Base-by-base conservation (phyloP, 306 rosid species). In the Hippophae rhamnoides region DNA sequence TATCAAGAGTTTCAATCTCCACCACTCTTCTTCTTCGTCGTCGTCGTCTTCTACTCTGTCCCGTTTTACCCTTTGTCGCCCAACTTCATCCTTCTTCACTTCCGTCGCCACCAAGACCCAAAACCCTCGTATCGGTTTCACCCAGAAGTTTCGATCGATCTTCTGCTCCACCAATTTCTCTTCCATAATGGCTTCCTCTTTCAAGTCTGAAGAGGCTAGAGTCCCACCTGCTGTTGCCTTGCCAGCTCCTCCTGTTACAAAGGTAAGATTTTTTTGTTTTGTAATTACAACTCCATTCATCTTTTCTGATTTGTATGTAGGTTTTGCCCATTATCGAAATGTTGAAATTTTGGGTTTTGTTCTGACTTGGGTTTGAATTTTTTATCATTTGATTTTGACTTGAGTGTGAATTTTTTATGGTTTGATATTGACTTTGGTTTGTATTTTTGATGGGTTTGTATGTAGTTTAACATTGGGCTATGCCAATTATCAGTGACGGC, bases 401-500 rank as follows among this genome's bases (percentile, higher is more conserved):
- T 47, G 47, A 27, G 7, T 13, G 43, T 51, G 7, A 41, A 18
- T 59, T 6, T 64, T 9, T 7, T 46, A 27, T 41, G 26, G 14
- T 18, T 42, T 18, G 1, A 18, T 18, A 18, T 18, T 18, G 23
- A 18, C 23, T 18, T 18, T 18, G 23, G 46, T 18, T 41, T 47
- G 61, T 73, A 43, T 53, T 63, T 71, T 60, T 72, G 31, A 18
- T 18, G 23, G 23, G 23, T 18, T 27, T n/a, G 3, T 67, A 47
- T 72, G 56, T 65, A 89, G 90, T 92, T 92, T 69, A 88, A 80
- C 45, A 88, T 92, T 41, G 99, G 89, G 7, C 78, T 92, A 11
- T 92, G 97, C 67, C 99, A 88, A 72, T 75, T 92, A 47, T 65
- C 85, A 1, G 97, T 88, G 54, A 82, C 95, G 13, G 65, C 90